These are phyloP conservation scores for Geotrichum aggregatum DNA, from an alignment of 1,139 yeast species.

Conservation along the genomic window DNA sequence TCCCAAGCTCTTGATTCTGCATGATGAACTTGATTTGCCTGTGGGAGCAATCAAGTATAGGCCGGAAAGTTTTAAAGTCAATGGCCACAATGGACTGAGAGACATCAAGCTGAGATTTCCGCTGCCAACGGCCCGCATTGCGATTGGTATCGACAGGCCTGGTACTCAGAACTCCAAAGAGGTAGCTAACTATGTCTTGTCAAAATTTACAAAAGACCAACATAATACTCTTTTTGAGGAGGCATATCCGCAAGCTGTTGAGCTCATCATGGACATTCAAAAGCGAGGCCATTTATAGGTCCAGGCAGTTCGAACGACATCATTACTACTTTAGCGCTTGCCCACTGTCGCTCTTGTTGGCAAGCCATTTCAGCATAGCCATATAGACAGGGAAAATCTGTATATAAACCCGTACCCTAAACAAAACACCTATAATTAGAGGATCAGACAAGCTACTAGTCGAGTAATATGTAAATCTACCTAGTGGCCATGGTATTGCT, in stretches of 20 bases:
- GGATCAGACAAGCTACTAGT: too few species aligned
- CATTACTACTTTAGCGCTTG: too few species aligned
- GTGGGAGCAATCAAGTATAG: slow-evolving; percentile 62
- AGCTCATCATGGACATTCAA: slow-evolving; percentile 41
- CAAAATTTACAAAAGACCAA: slow-evolving; percentile 44
- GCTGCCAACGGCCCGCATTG: slow-evolving; percentile 48
- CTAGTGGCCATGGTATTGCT: too few species aligned
- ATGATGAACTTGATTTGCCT: slow-evolving; percentile 68
- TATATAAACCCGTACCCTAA: too few species aligned
- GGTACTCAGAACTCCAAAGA: slow-evolving; percentile 40
- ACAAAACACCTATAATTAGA: too few species aligned
- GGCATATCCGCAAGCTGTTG: slow-evolving; percentile 43
- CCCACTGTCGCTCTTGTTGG: too few species aligned
- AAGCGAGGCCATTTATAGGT: slow-evolving; percentile 15
- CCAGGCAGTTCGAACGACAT: too few species aligned
- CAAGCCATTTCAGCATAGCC: too few species aligned
- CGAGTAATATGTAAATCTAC: too few species aligned
- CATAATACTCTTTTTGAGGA: slow-evolving; percentile 36
- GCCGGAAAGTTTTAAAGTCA: slow-evolving; percentile 51
- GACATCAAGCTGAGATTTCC: slow-evolving; percentile 38
- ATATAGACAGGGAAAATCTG: too few species aligned
- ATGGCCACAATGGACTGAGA: slow-evolving; percentile 80
- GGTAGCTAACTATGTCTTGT: slow-evolving; percentile 61
- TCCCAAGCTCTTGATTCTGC: slow-evolving; percentile 54
- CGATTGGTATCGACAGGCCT: slow-evolving; percentile 74